Percentiles rank a stretch among this genome's conserved stretches.
Evolutionary conservation across 805 yeast species (phyloP).

Genomic region (Kodamaea jinghongensis): DNA sequence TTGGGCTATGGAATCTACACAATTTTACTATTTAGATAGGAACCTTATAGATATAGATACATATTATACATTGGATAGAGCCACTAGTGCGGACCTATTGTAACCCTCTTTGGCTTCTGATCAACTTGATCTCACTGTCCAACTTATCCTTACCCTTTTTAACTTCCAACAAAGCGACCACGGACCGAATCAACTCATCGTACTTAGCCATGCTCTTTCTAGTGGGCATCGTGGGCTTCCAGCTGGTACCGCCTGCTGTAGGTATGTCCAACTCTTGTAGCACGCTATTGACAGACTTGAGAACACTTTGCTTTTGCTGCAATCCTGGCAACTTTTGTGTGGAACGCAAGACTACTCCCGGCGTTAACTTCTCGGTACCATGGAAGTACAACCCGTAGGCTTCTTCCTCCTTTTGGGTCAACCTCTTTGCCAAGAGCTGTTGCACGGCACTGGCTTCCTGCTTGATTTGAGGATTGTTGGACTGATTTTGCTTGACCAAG

Average conservation of each 20-base stretch:
- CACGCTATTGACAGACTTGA: slow-evolving; percentile 68
- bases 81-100: too few species aligned
- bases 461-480: slow-evolving; percentile 22
- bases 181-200: slow-evolving; percentile 69
- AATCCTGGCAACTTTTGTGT: slow-evolving; percentile 45
- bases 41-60: not conserved
- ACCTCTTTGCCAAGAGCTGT: slow-evolving; percentile 48
- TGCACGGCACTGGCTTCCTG: slow-evolving; percentile 40
- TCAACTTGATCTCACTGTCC: slow-evolving; percentile 63
- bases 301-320: slow-evolving; percentile 63
- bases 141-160: slow-evolving; percentile 86
- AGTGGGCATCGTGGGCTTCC: slow-evolving; percentile 86
- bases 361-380: slow-evolving; percentile 60
- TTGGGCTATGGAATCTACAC: too few species aligned
- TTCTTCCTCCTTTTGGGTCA: slow-evolving; percentile 76
- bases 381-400: slow-evolving; percentile 81
- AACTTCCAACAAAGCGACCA: slow-evolving; percentile 71
- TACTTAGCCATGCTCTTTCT: slow-evolving; percentile 71
- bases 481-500: slow-evolving; percentile 32
- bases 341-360: slow-evolving; percentile 84
- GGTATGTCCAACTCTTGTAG: slow-evolving; percentile 80
- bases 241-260: slow-evolving; percentile 44
- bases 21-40: too few species aligned
- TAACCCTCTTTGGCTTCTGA: slow-evolving; percentile 41
- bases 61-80: slow-evolving; percentile 11